Conservation (phyloP, 176 grass and related monocot genomes). For the Avena insularis region DNA sequence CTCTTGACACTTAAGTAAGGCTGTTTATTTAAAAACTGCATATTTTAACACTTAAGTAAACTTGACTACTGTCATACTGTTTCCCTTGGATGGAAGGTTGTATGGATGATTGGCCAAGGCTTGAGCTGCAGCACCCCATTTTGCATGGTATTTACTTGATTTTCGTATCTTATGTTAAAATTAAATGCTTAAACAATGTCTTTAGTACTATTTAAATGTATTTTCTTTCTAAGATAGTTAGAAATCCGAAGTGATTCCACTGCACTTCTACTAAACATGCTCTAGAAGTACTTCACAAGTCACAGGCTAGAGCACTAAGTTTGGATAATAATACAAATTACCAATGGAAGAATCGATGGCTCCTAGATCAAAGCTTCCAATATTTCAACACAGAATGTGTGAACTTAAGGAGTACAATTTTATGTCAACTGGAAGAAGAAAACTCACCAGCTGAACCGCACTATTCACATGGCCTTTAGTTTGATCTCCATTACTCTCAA, state of each 20-base stretch:
- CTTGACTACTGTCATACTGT: not conserved
- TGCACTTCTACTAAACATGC: not conserved
- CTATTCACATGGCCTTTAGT: slow-evolving; percentile 57
- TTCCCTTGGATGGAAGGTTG: not conserved
- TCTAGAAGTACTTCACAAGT: slow-evolving; percentile 11
- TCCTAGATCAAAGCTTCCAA: not conserved
- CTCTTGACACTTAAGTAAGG: not conserved
- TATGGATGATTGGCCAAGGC: not conserved
- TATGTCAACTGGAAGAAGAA: slow-evolving; percentile 2
- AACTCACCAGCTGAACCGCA: slow-evolving; percentile 80
- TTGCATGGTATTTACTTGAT: not conserved
- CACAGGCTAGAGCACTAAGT: slow-evolving; percentile 29
- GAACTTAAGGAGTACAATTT: slow-evolving; percentile 31
- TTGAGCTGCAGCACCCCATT: not conserved
- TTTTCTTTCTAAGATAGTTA: slow-evolving; percentile 12
- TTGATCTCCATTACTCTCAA: slow-evolving; percentile 59
- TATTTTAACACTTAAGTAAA: not conserved
- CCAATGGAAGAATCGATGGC: slow-evolving; percentile 20
- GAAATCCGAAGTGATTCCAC: not conserved
- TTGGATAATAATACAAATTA: slow-evolving; percentile 31
- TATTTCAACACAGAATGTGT: slow-evolving; percentile 21
- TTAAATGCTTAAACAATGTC: not conserved
- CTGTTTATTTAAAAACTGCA: not conserved
- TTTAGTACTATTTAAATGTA: not conserved
- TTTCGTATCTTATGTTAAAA: not conserved